Base-by-base conservation (phyloP, 208 protist genomes). In the Wallacemonas sp. region DNA sequence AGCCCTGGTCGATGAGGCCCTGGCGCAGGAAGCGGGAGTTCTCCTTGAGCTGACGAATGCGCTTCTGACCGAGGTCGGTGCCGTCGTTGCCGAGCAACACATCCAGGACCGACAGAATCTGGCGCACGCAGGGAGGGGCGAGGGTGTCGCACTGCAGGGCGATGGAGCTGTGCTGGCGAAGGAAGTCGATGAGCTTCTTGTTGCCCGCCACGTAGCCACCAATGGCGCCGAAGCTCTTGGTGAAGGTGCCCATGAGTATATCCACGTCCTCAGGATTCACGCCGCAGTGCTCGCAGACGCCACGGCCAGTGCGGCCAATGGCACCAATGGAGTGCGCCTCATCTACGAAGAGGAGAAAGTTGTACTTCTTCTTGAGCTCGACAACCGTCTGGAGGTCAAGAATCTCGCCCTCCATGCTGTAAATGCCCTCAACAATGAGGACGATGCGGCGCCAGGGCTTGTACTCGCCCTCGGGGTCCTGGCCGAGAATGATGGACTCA, bases 291-390 rank as follows among this genome's bases (percentile, higher is more conserved):
- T 99, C 97, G 69, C 91, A 97, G 2, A 99, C 93, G 36, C 98
- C 98, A 38, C 93, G 94, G 56, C 98, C 98, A 24, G 75, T 84
- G 22, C 65, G 55, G 49, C 98, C 98, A 65, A 99, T 97, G 21
- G 99, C 86, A 63, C 98, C 98, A 61, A 99, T 98, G 28, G 98
- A 98, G 77, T 99, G 98, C 5, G 98, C 97, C 88, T 99, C 98
- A 75, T 99, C 98, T 36, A 98, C 75, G 76, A 98, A 99, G 1
- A 98, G 95, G 22, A 99, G 72, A 2, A 96, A 96, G 62, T 94
- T 91, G 85, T 99, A 98, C 72, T 98, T 91, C 61, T 98, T 96
- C 49, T 97, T 97, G 1, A 99, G 59, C 45, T 95, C 93, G 38
- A 98, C 97, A 19, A 99, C 95, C 39, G 86, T 82, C 34, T 79